These are phyloP conservation scores for Bondarzewia mesenterica DNA, from an alignment of 1,284 basidiomycete genomes.

Conservation along the genomic window DNA sequence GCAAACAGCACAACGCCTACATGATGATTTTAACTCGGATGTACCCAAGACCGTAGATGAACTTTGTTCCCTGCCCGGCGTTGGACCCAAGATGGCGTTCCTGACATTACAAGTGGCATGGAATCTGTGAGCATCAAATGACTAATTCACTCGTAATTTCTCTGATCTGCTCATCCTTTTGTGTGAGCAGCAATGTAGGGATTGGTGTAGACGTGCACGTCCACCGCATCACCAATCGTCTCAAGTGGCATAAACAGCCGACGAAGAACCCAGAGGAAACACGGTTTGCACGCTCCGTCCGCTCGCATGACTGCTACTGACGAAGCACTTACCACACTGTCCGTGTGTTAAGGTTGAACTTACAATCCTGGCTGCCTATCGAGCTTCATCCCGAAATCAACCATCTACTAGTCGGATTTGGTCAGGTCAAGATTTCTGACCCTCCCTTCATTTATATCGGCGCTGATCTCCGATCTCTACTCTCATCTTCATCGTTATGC, in stretches of 20 bases:
- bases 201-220: conserved; percentile 98
- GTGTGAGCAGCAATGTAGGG: conserved; percentile 67
- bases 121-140: conserved; percentile 52
- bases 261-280: conserved; percentile 89
- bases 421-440: conserved; percentile 52
- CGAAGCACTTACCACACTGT: neutral
- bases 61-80: conserved; percentile 76
- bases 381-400: conserved; percentile 81
- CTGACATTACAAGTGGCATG: conserved; percentile 79
- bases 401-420: conserved; percentile 86
- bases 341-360: conserved; percentile 53
- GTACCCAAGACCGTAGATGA: conserved; percentile 84
- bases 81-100: conserved; percentile 93
- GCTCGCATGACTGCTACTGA: conserved; percentile 17
- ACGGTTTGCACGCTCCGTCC: conserved; percentile 26
- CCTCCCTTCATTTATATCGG: too few species aligned
- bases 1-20: conserved; percentile 58
- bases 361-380: conserved; percentile 86
- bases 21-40: conserved; percentile 69
- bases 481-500: neutral
- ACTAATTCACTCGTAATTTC: neutral
- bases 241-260: conserved; percentile 83
- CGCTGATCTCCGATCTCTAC: neutral
- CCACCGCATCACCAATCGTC: conserved; percentile 86
- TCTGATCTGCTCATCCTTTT: conserved; percentile 1